Percentiles rank a stretch among this genome's conserved stretches.
Conservation (phyloP, 495 filamentous ascomycete genomes). For the Beverwykella pulmonaria region DNA sequence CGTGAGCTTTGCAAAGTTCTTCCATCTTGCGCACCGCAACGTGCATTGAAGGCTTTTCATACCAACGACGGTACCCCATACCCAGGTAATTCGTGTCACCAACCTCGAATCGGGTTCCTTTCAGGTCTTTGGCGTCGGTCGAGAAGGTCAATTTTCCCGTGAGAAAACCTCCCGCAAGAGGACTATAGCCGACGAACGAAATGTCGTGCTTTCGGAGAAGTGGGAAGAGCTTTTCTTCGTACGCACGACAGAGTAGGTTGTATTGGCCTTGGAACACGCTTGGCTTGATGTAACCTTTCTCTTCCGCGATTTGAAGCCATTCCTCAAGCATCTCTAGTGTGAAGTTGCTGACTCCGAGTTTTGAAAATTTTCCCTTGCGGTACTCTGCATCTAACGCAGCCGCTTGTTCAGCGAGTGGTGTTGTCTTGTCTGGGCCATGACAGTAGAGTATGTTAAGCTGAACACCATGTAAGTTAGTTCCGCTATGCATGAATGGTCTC, state of each 20-base stretch:
- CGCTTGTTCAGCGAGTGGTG: constrained; percentile 16
- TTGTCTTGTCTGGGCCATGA: constrained; percentile 10
- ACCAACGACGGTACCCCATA: constrained; percentile 1
- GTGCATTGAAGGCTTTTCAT: constrained; percentile 20
- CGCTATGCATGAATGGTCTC: not conserved
- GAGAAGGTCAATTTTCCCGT: constrained; percentile 45
- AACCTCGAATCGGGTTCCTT: constrained; percentile 14
- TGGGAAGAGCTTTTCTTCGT: constrained; percentile 21
- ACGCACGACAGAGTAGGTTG: constrained; percentile 47
- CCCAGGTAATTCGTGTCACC: constrained; percentile 2
- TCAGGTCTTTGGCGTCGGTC: not conserved
- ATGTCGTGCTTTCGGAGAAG: constrained; percentile 16
- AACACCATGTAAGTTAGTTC: not conserved
- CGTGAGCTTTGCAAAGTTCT: not conserved
- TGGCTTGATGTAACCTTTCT: constrained; percentile 25
- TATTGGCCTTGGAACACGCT: constrained; percentile 47
- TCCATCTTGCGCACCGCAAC: constrained; percentile 8
- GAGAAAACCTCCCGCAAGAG: constrained; percentile 35
- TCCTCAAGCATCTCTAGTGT: constrained; percentile 41
- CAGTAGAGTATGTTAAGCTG: constrained; percentile 18
- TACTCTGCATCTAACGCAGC: constrained; percentile 7
- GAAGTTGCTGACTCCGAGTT: constrained; percentile 51
- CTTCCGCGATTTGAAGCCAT: constrained; percentile 46
- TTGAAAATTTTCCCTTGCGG: not conserved
- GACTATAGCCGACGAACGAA: constrained; percentile 7